Evolutionary conservation across 768 basidiomycete species (phyloP), one percentile per base, ranked within the genome.

Genomic region (Panaeolus papilionaceus): DNA sequence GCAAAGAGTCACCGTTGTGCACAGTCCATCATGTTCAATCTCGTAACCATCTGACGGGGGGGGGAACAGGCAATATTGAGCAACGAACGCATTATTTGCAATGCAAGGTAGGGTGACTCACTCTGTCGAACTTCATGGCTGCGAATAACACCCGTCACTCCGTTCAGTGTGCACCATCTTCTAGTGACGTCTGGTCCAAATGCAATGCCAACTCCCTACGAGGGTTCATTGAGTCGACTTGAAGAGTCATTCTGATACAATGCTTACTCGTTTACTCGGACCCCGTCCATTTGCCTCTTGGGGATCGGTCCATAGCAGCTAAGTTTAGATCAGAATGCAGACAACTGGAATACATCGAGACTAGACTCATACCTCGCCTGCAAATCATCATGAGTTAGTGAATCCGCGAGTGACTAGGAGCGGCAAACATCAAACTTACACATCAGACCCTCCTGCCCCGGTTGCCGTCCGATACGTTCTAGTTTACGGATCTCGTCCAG

Each of bases 241-340:
- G 63, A 66, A 44, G 16, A 38, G 61, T 45, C 39, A 40, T 28
- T 6, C 26, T 33, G 42, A 61, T 39, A 51, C 20, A 14, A 66
- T 67, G 79, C 92, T 63, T 76, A 94, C 94, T 42, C 98, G 90
- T 84, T 99, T 99, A 75, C 94, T 96, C 12, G 98, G 97, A 5
- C 98, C 97, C 33, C 98, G 89, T 28, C 98, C 98, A 11, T 89
- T 89, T 45, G 81, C 73, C 47, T 92, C 91, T 78, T 98, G 98
- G 23, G 98, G 97, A 79, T 99, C 97, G 3, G 96, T 97, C 96
- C 97, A 98, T 16, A 99, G 85, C 37, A 96, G 79, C 92, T 96
- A 75, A 72, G 47, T 20, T 37, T 44, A 72, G 64, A 65, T 68
- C 39, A 33, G 40, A 64, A 66, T 38, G 61, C 61, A 69, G 69